phyloP scores from a whole-genome alignment of 2,329 filamentous ascomycete genomes.

The Alternaria brassicae region DNA sequence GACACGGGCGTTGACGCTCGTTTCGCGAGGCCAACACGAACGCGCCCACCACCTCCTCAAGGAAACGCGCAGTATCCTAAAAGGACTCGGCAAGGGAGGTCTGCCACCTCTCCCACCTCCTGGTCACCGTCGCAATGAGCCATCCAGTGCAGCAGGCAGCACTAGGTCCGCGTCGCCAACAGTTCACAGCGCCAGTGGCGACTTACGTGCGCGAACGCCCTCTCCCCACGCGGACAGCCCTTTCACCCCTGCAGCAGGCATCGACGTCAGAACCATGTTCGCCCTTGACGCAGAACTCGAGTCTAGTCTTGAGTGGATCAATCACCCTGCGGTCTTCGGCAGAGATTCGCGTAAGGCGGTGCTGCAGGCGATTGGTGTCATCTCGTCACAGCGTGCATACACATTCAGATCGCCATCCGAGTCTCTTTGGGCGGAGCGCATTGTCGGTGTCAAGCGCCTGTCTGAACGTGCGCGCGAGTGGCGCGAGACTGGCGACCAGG shows the following conservation, averaged over 20 bases:
- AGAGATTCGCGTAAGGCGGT: slow-evolving; percentile 95
- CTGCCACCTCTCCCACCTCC: slow-evolving; percentile 84
- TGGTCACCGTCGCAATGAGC: slow-evolving; percentile 50
- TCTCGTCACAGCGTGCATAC: slow-evolving; percentile 90
- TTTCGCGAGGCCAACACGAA: slow-evolving; percentile 90
- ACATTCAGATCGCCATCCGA: slow-evolving; percentile 93
- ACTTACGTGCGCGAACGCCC: slow-evolving; percentile 46
- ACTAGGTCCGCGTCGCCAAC: slow-evolving; percentile 48
- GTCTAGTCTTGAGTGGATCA: slow-evolving; percentile 94
- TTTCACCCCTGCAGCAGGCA: slow-evolving; percentile 71
- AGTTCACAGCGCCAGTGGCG: slow-evolving; percentile 48
- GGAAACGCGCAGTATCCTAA: slow-evolving; percentile 93
- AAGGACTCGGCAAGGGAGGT: slow-evolving; percentile 93
- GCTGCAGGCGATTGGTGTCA: slow-evolving; percentile 93
- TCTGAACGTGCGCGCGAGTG: slow-evolving; percentile 88
- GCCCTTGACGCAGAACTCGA: slow-evolving; percentile 92
- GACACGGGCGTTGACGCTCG: slow-evolving; percentile 86
- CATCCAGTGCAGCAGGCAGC: slow-evolving; percentile 50
- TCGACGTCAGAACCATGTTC: slow-evolving; percentile 80
- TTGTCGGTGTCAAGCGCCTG: slow-evolving; percentile 79
- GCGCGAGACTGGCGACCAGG: slow-evolving; percentile 82
- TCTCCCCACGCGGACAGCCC: slow-evolving; percentile 53
- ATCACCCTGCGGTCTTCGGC: slow-evolving; percentile 92
- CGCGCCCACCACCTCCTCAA: slow-evolving; percentile 89
- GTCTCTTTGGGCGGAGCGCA: slow-evolving; percentile 83